Evolutionary conservation across 441 rosid species (phyloP).

Genomic region (Populus tomentosa): DNA sequence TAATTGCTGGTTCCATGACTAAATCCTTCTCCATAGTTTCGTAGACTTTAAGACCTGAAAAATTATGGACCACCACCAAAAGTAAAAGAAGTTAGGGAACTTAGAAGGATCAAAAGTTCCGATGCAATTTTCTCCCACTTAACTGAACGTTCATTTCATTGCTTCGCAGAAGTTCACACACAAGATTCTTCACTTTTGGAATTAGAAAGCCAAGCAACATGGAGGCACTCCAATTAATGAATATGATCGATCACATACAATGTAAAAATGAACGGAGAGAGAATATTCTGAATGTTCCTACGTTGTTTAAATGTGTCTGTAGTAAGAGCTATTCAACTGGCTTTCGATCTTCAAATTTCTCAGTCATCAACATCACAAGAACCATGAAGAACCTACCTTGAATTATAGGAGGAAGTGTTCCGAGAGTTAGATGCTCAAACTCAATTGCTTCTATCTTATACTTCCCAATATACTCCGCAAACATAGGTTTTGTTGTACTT

Average conservation of each 20-base stretch:
- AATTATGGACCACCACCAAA: background rate
- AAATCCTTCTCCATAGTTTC: conserved; percentile 79
- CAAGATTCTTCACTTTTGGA: background rate
- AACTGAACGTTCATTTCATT: background rate
- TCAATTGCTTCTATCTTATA: conserved; percentile 57
- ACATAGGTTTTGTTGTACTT: conserved; percentile 51
- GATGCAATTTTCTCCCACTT: too few species aligned
- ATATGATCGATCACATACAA: background rate
- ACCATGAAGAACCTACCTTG: conserved; percentile 37
- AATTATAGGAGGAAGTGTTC: conserved; percentile 68
- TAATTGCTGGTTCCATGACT: conserved; percentile 73
- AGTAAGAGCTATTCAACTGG: background rate
- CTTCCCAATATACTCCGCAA: conserved; percentile 62
- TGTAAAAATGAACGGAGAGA: background rate
- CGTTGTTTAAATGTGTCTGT: background rate
- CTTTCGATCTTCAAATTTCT: background rate
- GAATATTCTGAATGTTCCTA: background rate
- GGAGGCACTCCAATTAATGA: background rate
- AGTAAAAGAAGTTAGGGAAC: background rate
- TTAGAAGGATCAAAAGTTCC: background rate
- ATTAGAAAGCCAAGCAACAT: background rate
- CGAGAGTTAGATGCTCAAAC: conserved; percentile 64
- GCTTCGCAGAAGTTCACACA: background rate
- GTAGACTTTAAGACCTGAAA: conserved; percentile 71
- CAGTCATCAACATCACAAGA: background rate